These are phyloP conservation scores for Vitis rotundifolia DNA, from an alignment of 164 flowering plant species.

Conservation along the genomic window DNA sequence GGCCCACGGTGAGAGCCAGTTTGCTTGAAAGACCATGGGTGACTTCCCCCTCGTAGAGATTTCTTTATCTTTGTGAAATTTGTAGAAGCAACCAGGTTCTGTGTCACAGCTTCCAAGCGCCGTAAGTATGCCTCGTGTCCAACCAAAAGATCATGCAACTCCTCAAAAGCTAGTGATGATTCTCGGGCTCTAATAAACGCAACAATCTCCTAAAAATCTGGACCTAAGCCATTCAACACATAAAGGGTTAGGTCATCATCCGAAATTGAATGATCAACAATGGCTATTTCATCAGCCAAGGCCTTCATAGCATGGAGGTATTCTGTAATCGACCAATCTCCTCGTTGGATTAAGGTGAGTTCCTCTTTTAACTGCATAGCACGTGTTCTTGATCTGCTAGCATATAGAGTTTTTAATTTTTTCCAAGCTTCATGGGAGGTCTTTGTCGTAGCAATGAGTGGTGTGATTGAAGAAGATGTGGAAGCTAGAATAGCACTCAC, in stretches of 20 bases:
- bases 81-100: not conserved
- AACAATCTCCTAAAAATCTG: not conserved
- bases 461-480: slow-evolving; percentile 1
- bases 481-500: not conserved
- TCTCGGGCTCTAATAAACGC: not conserved
- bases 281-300: not conserved
- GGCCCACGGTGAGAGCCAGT: not conserved
- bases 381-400: not conserved
- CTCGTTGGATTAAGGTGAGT: slow-evolving; percentile 3
- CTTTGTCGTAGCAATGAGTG: slow-evolving; percentile 1
- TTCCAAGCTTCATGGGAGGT: slow-evolving; percentile 1
- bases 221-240: not conserved
- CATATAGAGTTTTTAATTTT: slow-evolving; percentile 3
- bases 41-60: not conserved
- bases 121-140: not conserved
- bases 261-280: not conserved
- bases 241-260: slow-evolving; percentile 3
- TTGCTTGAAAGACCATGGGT: not conserved
- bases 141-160: not conserved
- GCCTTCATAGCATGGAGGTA: not conserved
- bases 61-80: not conserved
- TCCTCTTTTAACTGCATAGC: not conserved
- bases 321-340: not conserved
- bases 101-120: not conserved
- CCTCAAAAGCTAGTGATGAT: not conserved